Evolutionary conservation across 2,329 filamentous ascomycete species (phyloP).

Genomic region (Nemania sp.): DNA sequence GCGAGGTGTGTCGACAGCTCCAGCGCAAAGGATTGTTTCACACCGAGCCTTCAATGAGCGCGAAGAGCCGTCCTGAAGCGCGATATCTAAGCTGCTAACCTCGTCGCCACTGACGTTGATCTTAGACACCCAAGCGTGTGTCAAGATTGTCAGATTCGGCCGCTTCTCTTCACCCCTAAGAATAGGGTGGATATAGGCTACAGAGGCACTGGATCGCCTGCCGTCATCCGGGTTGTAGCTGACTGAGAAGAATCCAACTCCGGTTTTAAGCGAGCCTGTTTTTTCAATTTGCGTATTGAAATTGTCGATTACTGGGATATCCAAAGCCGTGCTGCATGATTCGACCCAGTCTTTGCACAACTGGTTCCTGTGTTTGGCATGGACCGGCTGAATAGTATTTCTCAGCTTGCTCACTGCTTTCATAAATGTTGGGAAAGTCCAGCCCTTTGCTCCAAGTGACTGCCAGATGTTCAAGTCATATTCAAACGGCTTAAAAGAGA

Average conservation of each 20-base stretch:
- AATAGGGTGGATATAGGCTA: conserved; percentile 94
- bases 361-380: conserved; percentile 87
- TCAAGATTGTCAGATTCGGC: conserved; percentile 86
- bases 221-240: conserved; percentile 92
- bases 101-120: conserved; percentile 77
- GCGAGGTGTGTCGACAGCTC: conserved; percentile 84
- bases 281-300: conserved; percentile 87
- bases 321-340: conserved; percentile 80
- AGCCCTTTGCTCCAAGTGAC: conserved; percentile 82
- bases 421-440: conserved; percentile 88
- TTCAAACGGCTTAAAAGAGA: conserved; percentile 91
- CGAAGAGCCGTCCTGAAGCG: conserved; percentile 64
- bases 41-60: conserved; percentile 72
- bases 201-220: conserved; percentile 84
- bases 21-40: conserved; percentile 84
- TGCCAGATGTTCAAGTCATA: conserved; percentile 91
- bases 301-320: conserved; percentile 84
- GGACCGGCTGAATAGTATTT: conserved; percentile 91
- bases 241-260: conserved; percentile 90
- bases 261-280: conserved; percentile 77
- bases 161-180: conserved; percentile 84
- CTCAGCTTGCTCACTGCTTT: conserved; percentile 84
- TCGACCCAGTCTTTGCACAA: conserved; percentile 91
- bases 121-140: conserved; percentile 87
- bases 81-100: conserved; percentile 80